These are phyloP conservation scores for Termitomyces eurrhizus DNA, from an alignment of 768 basidiomycete genomes.

Conservation along the genomic window DNA sequence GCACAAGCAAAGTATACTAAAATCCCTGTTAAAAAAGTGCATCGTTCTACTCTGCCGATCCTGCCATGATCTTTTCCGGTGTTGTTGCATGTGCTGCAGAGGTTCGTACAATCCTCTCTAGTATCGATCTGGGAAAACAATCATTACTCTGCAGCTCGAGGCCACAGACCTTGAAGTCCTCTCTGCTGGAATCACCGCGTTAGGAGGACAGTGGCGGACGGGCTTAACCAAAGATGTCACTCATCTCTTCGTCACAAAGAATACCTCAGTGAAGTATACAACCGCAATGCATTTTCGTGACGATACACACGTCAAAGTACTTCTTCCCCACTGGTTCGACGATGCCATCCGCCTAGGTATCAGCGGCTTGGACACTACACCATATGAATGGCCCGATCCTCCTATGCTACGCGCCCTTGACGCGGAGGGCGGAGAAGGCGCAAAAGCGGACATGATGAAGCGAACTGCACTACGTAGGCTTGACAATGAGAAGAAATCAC, in stretches of 20 bases:
- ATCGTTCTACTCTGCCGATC: constrained; percentile 72
- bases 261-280: constrained; percentile 48
- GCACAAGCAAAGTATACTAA: background rate
- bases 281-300: constrained; percentile 56
- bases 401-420: constrained; percentile 33
- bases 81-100: constrained; percentile 70
- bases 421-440: constrained; percentile 17
- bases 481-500: constrained; percentile 28
- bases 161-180: constrained; percentile 68
- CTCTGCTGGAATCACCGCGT: constrained; percentile 62
- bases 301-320: constrained; percentile 54
- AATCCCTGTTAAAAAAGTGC: constrained; percentile 30
- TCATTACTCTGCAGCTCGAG: constrained; percentile 40
- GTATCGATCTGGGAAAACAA: background rate
- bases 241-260: constrained; percentile 68
- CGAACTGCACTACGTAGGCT: constrained; percentile 17
- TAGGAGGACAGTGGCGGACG: constrained; percentile 79
- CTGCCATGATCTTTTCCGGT: constrained; percentile 78
- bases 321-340: constrained; percentile 95
- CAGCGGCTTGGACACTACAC: constrained; percentile 42
- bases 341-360: constrained; percentile 62
- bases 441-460: constrained; percentile 16
- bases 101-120: constrained; percentile 30
- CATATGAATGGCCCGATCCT: constrained; percentile 78
- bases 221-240: constrained; percentile 84